A percentile compares a stretch with the other conserved stretches of the same genome.
Evolutionary conservation across 305 asterid species (phyloP).

Genomic region (Solanum chacoense): DNA sequence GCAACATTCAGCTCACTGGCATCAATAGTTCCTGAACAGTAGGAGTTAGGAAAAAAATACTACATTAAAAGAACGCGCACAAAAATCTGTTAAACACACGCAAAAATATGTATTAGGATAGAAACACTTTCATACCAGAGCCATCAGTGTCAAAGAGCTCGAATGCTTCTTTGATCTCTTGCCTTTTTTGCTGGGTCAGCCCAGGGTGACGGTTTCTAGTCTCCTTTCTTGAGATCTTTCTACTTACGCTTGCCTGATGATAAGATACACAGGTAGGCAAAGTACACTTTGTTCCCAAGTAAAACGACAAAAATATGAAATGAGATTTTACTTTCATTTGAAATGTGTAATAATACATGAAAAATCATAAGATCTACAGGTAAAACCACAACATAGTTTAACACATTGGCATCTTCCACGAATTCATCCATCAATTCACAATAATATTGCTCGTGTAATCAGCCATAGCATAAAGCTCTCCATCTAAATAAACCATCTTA

Average conservation of each 20-base stretch:
- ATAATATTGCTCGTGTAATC: background rate
- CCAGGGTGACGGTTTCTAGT: conserved; percentile 72
- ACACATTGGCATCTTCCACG: background rate
- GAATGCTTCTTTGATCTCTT: conserved; percentile 89
- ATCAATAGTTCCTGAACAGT: conserved; percentile 67
- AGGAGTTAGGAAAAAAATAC: background rate
- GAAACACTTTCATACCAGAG: conserved; percentile 39
- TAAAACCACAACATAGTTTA: background rate
- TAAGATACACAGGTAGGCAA: background rate
- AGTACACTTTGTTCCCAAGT: background rate
- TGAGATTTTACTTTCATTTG: background rate
- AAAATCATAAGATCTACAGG: background rate
- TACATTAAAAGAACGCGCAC: background rate
- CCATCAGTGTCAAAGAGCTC: conserved; percentile 86
- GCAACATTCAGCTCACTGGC: conserved; percentile 91
- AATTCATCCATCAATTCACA: background rate
- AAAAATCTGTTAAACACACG: background rate
- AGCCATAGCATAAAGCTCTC: background rate
- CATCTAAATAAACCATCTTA: background rate
- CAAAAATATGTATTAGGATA: background rate
- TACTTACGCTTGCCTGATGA: conserved; percentile 38
- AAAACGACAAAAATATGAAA: background rate
- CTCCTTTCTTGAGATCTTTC: conserved; percentile 48
- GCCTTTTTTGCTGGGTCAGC: conserved; percentile 58
- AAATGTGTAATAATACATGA: background rate